These are phyloP conservation scores for Wilcoxina mikolae DNA, from an alignment of 495 filamentous ascomycete genomes.

Conservation along the genomic window DNA sequence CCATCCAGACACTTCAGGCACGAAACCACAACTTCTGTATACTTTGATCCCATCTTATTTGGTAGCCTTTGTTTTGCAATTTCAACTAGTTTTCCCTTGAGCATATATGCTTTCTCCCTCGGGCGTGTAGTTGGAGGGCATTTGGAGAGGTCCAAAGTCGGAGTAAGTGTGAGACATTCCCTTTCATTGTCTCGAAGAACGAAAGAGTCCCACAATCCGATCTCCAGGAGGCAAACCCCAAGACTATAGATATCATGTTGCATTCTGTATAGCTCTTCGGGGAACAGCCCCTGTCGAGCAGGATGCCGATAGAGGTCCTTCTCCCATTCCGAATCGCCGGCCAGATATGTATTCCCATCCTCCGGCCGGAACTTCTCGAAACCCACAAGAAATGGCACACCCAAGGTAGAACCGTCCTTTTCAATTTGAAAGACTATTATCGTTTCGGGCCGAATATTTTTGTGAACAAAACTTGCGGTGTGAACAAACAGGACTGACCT, in stretches of 20 bases:
- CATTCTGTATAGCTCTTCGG: constrained; percentile 37
- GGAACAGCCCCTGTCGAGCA: constrained; percentile 34
- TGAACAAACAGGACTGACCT: constrained; percentile 39
- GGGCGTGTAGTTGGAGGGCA: neutral
- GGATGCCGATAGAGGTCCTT: constrained; percentile 46
- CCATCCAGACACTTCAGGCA: constrained; percentile 45
- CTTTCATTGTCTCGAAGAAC: neutral
- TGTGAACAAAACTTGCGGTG: constrained; percentile 41
- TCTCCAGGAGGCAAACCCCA: constrained; percentile 46
- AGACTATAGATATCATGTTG: constrained; percentile 54
- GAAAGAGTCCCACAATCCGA: constrained; percentile 45
- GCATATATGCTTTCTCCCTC: constrained; percentile 12
- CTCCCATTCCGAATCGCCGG: constrained; percentile 34
- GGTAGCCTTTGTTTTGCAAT: constrained; percentile 35
- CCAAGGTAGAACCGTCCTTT: neutral
- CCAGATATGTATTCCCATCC: constrained; percentile 17
- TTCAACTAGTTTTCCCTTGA: constrained; percentile 33
- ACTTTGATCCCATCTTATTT: constrained; percentile 36
- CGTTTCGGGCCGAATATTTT: constrained; percentile 43
- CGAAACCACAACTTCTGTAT: constrained; percentile 35
- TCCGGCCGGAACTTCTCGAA: constrained; percentile 19
- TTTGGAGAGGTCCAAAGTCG: constrained; percentile 7
- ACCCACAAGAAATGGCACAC: constrained; percentile 19
- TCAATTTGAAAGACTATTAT: constrained; percentile 33
- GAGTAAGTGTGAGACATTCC: neutral